These are phyloP conservation scores for Boletellus emodensis DNA, from an alignment of 768 basidiomycete species.

Conservation along the genomic window DNA sequence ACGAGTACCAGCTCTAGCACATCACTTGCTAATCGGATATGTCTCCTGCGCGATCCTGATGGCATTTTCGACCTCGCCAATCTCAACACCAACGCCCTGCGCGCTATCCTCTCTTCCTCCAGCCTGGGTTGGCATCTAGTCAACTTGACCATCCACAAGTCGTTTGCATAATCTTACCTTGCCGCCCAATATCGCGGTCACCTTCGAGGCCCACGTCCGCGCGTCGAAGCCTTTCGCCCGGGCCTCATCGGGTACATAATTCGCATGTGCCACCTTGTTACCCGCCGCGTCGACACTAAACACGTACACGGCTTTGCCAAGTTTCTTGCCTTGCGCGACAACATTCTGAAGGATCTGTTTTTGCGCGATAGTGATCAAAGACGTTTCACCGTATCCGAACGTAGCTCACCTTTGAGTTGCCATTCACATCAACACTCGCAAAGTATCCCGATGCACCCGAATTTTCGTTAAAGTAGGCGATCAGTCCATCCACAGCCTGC, in stretches of 20 bases:
- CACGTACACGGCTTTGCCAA: conserved; percentile 82
- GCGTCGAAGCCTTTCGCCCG: conserved; percentile 74
- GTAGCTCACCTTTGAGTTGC: conserved; percentile 72
- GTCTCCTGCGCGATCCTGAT: conserved; percentile 49
- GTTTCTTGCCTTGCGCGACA: conserved; percentile 73
- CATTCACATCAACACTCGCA: conserved; percentile 68
- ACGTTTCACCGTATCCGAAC: neutral
- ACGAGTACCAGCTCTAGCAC: neutral
- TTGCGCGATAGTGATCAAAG: neutral
- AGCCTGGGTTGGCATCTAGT: conserved; percentile 47
- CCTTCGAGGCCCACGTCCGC: conserved; percentile 80
- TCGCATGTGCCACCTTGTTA: conserved; percentile 82
- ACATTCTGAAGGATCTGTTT: conserved; percentile 68
- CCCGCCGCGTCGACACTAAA: conserved; percentile 71
- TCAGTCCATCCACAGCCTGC: conserved; percentile 68
- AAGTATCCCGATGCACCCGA: conserved; percentile 67
- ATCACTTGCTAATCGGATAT: conserved; percentile 26
- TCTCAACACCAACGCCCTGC: conserved; percentile 79
- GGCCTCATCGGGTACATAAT: conserved; percentile 63
- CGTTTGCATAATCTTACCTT: conserved; percentile 55
- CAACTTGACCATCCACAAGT: neutral
- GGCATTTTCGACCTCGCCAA: conserved; percentile 63
- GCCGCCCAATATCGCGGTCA: conserved; percentile 79
- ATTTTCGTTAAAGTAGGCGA: conserved; percentile 74
- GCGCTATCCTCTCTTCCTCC: conserved; percentile 93